These are phyloP conservation scores for Myxozyma mucilagina DNA, from an alignment of 805 yeast species.

Conservation along the genomic window DNA sequence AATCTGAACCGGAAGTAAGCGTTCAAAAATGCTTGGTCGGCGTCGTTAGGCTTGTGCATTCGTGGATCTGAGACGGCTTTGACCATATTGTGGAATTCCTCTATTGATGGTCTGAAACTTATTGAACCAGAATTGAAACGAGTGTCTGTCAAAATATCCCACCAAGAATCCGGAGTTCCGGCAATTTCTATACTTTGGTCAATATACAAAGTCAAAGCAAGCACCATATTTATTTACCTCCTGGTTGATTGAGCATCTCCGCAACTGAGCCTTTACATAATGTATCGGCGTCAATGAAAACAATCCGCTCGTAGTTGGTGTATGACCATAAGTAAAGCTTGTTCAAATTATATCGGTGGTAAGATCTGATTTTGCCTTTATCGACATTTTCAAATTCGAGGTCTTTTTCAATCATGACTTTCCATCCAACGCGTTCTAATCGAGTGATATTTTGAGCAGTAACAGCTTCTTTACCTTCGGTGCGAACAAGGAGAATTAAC, in stretches of 20 bases:
- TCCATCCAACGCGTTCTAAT: conserved; percentile 35
- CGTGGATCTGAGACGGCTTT: conserved; percentile 34
- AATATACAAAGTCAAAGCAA: not conserved
- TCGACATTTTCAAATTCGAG: conserved; percentile 36
- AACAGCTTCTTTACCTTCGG: conserved; percentile 36
- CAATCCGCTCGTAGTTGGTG: conserved; percentile 44
- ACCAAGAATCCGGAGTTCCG: conserved; percentile 37
- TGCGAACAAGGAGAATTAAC: conserved; percentile 34
- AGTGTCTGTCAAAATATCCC: conserved; percentile 33
- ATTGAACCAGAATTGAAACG: conserved; percentile 36
- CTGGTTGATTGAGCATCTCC: conserved; percentile 35
- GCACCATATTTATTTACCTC: conserved; percentile 13
- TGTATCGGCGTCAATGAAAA: conserved; percentile 57
- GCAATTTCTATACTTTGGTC: conserved; percentile 29
- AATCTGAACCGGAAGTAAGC: conserved; percentile 31
- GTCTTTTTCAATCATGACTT: conserved; percentile 31
- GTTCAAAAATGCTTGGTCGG: conserved; percentile 36
- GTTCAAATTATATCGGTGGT: conserved; percentile 43
- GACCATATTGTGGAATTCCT: conserved; percentile 34
- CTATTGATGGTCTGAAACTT: conserved; percentile 34
- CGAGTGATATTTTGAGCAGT: conserved; percentile 33
- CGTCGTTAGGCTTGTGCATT: conserved; percentile 36
- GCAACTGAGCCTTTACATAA: conserved; percentile 38
- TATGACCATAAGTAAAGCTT: conserved; percentile 59
- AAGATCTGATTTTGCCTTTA: conserved; percentile 31